phyloP scores from a whole-genome alignment of 176 grass and related monocot genomes.

The Cocos nucifera region DNA sequence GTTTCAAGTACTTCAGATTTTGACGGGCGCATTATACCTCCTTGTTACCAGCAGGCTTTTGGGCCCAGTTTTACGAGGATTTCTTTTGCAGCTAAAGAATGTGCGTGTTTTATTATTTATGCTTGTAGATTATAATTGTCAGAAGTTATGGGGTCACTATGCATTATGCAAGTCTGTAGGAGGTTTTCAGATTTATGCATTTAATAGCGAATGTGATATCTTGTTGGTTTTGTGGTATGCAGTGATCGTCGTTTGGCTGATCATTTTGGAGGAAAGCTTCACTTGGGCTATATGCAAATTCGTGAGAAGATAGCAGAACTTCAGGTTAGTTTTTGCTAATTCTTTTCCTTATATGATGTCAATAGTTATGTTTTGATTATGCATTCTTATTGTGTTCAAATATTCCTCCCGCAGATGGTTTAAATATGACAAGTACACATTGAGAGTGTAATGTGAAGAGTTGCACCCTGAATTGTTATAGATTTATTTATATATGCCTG shows the following conservation, averaged over 20 bases:
- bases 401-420: too few relatives aligned
- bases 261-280: slow-evolving; percentile 99
- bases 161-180: slow-evolving; percentile 7
- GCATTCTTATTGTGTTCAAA: too few relatives aligned
- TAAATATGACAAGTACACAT: too few relatives aligned
- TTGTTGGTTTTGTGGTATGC: slow-evolving; percentile 17
- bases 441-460: too few relatives aligned
- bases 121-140: slow-evolving; percentile 1
- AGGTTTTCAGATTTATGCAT: background rate
- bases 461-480: too few relatives aligned
- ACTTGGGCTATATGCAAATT: slow-evolving; percentile 90
- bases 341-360: too few relatives aligned
- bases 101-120: slow-evolving; percentile 10
- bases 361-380: too few relatives aligned
- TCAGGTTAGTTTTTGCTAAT: slow-evolving; percentile 29
- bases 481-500: too few relatives aligned
- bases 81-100: slow-evolving; percentile 21
- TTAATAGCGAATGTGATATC: background rate
- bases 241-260: slow-evolving; percentile 94
- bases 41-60: slow-evolving; percentile 11
- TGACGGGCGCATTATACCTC: slow-evolving; percentile 8
- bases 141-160: slow-evolving; percentile 6
- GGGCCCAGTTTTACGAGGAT: slow-evolving; percentile 14
- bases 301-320: slow-evolving; percentile 76
- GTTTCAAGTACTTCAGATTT: slow-evolving; percentile 13